Evolutionary conservation across 768 basidiomycete genomes (phyloP), one percentile per base, ranked within the genome.

Genomic region (Pulveroboletus sp.): DNA sequence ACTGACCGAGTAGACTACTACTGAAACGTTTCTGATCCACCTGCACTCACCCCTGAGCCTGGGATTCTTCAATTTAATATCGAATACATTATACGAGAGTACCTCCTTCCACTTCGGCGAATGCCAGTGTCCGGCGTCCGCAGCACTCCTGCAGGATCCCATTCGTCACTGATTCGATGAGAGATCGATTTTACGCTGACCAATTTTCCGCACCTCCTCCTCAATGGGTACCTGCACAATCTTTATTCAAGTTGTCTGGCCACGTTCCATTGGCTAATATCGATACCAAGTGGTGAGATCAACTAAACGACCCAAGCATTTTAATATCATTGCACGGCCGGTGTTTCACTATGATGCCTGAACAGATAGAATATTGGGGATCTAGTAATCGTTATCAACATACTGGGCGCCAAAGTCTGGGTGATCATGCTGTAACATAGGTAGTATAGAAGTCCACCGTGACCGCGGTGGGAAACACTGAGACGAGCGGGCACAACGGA

Each of bases 21-120:
- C 37, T 57, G 61, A 63, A 60, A 60, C 45, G 43, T 56, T 61
- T 61, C 50, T 47, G 57, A 64, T 50, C 61, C 56, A 64, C 62
- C 34, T 27, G 36, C 7, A n/a, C 25, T 51, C 58, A 43, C 43
- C 61, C 56, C 60, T 65, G 60, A 53, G 56, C 44, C 47, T 45
- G 58, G 53, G 54, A 56, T 46, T 53, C 50, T 50, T 51, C 45
- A 51, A 60, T 62, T 54, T 44, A 50, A 42, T 64, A 55, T 58
- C 55, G 52, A 53, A 62, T 58, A n/a, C n/a, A n/a, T n/a, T n/a
- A n/a, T n/a, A 51, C 49, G 47, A 53, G 49, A 48, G 21, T 24
- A 52, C 34, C 49, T 54, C 50, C 40, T 39, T 39, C 40, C 58
- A 44, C 42, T 59, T 61, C 50, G 52, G 52, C 50, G 51, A 51